Evolutionary conservation across 139 green algal genomes (phyloP).

Genomic region (Chlamydomonas incerta): DNA sequence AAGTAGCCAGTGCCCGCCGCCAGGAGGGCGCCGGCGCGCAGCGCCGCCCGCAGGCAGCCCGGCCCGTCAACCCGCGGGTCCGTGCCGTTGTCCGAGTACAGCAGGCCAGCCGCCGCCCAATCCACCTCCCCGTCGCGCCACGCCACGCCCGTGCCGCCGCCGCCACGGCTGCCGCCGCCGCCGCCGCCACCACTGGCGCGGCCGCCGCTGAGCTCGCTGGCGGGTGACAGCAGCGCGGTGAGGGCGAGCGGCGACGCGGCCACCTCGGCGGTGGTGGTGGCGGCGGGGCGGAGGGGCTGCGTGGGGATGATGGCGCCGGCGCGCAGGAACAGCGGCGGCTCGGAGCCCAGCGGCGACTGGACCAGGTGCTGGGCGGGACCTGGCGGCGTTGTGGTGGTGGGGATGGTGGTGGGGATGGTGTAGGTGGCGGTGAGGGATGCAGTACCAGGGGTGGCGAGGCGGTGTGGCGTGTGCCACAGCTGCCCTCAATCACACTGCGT

Average conservation of each 20-base stretch:
- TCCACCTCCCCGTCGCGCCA: not conserved
- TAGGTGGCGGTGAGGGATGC: too few species aligned
- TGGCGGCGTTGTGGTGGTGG: not conserved
- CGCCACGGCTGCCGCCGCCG: too few species aligned
- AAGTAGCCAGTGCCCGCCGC: not conserved
- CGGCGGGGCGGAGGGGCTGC: not conserved
- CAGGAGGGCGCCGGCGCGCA: conserved; percentile 6
- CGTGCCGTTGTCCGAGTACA: conserved; percentile 19
- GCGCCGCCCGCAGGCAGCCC: not conserved
- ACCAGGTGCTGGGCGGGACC: conserved; percentile 5
- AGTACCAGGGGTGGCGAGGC: too few species aligned
- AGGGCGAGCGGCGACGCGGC: conserved; percentile 14
- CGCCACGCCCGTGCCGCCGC: not conserved
- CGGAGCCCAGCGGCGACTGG: conserved; percentile 1
- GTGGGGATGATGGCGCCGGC: conserved; percentile 1
- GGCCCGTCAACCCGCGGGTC: not conserved
- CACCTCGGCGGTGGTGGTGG: conserved; percentile 7
- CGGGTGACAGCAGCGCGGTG: not conserved
- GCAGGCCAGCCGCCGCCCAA: not conserved
- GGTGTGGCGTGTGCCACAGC: too few species aligned
- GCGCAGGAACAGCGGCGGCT: conserved; percentile 24
- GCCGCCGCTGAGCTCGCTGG: too few species aligned
- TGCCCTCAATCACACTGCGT: too few species aligned
- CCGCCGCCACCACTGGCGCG: too few species aligned
- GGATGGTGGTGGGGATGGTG: not conserved